These are phyloP conservation scores for Candida xiaguanensis DNA, from an alignment of 805 yeast species.

Conservation along the genomic window DNA sequence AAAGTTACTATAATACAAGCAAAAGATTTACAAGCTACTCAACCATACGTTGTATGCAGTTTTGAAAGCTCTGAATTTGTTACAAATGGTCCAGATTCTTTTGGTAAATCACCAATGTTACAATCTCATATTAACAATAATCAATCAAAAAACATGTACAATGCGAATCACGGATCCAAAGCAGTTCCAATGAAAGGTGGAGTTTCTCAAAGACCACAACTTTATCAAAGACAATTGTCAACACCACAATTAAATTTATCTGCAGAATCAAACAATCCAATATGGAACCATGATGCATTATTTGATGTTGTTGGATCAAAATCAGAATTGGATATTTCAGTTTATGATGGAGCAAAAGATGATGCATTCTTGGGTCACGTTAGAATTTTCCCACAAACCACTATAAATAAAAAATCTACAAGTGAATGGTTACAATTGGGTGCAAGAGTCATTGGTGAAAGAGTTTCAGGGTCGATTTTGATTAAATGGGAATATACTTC, in stretches of 20 bases:
- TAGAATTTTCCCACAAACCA: conserved; percentile 58
- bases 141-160: conserved; percentile 8
- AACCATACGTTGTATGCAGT: conserved; percentile 87
- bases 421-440: conserved; percentile 73
- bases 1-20: conserved; percentile 82
- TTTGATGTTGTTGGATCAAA: conserved; percentile 87
- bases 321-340: conserved; percentile 83
- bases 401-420: conserved; percentile 31
- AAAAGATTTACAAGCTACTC: conserved; percentile 55
- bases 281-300: conserved; percentile 89
- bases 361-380: conserved; percentile 88
- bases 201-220: conserved; percentile 25
- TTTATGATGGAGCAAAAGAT: conserved; percentile 79
- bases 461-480: conserved; percentile 69
- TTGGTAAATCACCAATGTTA: conserved; percentile 25
- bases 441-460: conserved; percentile 72
- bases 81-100: conserved; percentile 69
- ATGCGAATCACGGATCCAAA: conserved; percentile 9
- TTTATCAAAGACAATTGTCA: conserved; percentile 38
- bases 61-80: conserved; percentile 90
- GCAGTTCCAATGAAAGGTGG: conserved; percentile 13
- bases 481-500: conserved; percentile 69
- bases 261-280: conserved; percentile 49
- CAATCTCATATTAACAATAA: not conserved
- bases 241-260: conserved; percentile 30